Evolutionary conservation across 495 filamentous ascomycete species (phyloP).

Genomic region (Podospora appendiculata): DNA sequence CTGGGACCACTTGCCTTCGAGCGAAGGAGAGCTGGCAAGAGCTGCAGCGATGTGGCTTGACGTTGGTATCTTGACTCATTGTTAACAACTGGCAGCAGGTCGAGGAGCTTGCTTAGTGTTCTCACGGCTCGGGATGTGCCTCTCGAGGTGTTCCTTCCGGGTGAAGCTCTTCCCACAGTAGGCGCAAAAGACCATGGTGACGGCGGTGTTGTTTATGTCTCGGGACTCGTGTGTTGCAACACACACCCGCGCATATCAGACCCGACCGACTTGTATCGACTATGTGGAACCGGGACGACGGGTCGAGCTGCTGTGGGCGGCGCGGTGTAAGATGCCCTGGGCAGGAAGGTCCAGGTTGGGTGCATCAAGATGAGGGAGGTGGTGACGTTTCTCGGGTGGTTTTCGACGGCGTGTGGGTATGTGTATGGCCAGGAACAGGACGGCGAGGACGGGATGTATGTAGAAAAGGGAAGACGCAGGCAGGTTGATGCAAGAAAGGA

Average conservation of each 20-base stretch:
- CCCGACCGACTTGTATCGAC: not conserved
- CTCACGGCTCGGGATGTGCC: conserved; percentile 56
- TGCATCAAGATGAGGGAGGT: not conserved
- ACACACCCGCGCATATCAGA: not conserved
- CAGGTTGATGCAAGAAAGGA: conserved; percentile 6
- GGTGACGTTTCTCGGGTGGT: not conserved
- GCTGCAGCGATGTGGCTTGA: conserved; percentile 55
- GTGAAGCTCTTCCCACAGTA: conserved; percentile 59
- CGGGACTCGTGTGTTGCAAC: not conserved
- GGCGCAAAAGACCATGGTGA: conserved; percentile 47
- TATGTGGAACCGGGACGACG: not conserved
- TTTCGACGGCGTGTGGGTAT: not conserved
- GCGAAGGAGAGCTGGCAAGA: conserved; percentile 55
- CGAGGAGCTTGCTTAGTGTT: not conserved
- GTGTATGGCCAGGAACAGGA: conserved; percentile 2
- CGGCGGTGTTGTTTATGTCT: not conserved
- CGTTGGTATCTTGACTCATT: conserved; percentile 47
- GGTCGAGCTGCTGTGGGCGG: conserved; percentile 1
- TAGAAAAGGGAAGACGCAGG: conserved; percentile 8
- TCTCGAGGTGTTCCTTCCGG: conserved; percentile 58
- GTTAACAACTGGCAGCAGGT: conserved; percentile 14
- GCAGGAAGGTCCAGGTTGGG: not conserved
- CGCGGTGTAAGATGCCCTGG: conserved; percentile 2
- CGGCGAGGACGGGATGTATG: conserved; percentile 1
- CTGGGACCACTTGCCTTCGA: conserved; percentile 38